A percentile compares a stretch with the other conserved stretches of the same genome.
Conservation (phyloP, 257 asterid species). For the Solanum bulbocastanum region DNA sequence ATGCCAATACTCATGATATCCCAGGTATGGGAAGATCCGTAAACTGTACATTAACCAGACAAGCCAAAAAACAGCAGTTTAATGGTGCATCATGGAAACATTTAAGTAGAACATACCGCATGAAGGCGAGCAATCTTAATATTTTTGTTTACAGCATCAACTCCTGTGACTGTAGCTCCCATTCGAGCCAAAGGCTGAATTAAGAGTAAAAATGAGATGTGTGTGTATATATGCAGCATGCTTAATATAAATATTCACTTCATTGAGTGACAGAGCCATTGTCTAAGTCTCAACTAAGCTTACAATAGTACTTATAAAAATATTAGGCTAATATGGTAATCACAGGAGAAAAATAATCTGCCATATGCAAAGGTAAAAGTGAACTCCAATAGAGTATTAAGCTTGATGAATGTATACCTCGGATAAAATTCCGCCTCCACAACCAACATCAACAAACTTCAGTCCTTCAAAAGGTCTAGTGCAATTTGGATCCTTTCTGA, state of each 20-base stretch:
- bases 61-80: neutral
- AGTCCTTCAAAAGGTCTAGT: constrained; percentile 84
- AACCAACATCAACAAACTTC: constrained; percentile 77
- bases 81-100: neutral
- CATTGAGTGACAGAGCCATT: neutral
- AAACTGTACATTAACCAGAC: neutral
- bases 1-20: neutral
- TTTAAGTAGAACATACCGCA: constrained; percentile 45
- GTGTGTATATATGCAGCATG: neutral
- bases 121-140: constrained; percentile 77
- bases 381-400: constrained; percentile 1
- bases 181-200: constrained; percentile 86
- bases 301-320: neutral
- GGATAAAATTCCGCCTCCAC: constrained; percentile 92
- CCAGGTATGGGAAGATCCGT: neutral
- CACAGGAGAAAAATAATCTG: neutral
- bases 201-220: neutral
- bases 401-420: constrained; percentile 46
- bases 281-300: neutral
- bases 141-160: constrained; percentile 95
- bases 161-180: constrained; percentile 81
- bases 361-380: neutral
- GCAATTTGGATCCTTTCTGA: constrained; percentile 64
- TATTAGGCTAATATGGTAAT: neutral
- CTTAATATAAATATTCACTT: neutral